Evolutionary conservation across 306 rosid genomes (phyloP).

Genomic region (Quercus alba): DNA sequence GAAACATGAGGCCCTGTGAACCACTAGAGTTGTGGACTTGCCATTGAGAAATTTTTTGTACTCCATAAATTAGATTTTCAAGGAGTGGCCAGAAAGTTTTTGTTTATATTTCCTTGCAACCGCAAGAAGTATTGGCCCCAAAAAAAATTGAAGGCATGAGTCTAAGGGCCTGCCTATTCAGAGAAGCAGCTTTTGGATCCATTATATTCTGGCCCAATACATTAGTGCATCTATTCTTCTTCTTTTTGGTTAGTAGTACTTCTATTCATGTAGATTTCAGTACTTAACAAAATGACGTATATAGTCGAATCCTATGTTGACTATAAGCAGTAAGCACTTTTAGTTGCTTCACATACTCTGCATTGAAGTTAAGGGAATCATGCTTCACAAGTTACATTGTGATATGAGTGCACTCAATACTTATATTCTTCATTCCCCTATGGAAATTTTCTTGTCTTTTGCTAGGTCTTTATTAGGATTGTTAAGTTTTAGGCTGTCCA

Average conservation of each 20-base stretch:
- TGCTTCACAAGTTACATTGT: conserved; percentile 16
- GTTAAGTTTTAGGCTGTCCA: not conserved
- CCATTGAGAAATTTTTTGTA: not conserved
- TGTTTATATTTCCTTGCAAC: not conserved
- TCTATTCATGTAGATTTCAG: not conserved
- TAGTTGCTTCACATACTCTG: not conserved
- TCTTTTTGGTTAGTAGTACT: no score
- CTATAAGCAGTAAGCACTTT: not conserved
- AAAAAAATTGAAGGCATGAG: not conserved
- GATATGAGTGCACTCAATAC: conserved; percentile 21
- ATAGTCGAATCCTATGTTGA: not conserved
- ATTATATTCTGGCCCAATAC: not conserved
- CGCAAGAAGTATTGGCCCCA: not conserved
- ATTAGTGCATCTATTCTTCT: no score
- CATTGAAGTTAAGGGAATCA: conserved; percentile 15
- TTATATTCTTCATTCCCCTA: conserved; percentile 10
- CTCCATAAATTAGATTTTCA: no score
- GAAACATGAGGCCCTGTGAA: not conserved
- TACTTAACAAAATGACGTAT: not conserved
- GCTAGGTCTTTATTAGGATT: no score
- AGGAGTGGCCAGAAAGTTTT: not conserved
- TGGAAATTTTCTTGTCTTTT: not conserved
- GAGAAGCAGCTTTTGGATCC: not conserved
- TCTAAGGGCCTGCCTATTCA: not conserved
- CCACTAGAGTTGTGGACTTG: not conserved